Percentiles rank a stretch among this genome's conserved stretches.
These are phyloP conservation scores for Eutypella sp. DNA, from an alignment of 2,329 filamentous ascomycete species.

Conservation along the genomic window DNA sequence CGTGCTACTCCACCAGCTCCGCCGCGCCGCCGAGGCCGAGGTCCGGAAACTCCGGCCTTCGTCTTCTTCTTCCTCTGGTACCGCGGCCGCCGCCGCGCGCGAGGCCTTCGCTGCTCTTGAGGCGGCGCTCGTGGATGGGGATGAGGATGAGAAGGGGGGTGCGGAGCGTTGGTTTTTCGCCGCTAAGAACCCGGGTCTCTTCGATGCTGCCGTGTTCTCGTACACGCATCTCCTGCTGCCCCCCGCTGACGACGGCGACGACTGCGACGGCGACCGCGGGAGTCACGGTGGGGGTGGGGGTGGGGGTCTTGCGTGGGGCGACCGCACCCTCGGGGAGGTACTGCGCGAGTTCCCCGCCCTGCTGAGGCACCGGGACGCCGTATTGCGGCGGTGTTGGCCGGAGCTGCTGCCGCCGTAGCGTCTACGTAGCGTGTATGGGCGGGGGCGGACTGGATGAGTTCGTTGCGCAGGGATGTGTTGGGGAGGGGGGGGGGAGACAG, in stretches of 20 bases:
- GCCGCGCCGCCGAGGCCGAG: constrained; percentile 67
- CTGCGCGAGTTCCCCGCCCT: constrained; percentile 57
- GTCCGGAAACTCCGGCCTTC: too few species aligned
- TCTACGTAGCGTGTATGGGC: too few species aligned
- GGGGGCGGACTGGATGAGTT: too few species aligned
- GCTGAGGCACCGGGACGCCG: constrained; percentile 57
- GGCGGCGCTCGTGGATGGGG: constrained; percentile 36
- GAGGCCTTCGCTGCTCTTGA: constrained; percentile 44
- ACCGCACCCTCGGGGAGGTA: constrained; percentile 53
- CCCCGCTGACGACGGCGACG: too few species aligned
- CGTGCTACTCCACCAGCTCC: constrained; percentile 61
- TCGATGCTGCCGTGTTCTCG: constrained; percentile 86
- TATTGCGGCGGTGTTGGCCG: constrained; percentile 46
- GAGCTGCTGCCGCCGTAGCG: neutral
- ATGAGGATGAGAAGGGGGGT: too few species aligned
- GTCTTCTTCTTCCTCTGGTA: too few species aligned
- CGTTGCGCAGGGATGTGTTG: too few species aligned
- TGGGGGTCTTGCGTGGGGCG: constrained; percentile 57
- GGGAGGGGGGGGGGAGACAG: too few species aligned
- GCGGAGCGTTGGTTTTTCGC: constrained; percentile 46
- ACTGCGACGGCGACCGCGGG: too few species aligned
- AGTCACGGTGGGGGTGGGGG: too few species aligned
- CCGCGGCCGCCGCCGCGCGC: constrained; percentile 34
- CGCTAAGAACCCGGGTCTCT: constrained; percentile 56
- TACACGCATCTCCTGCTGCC: constrained; percentile 80